phyloP scores from a whole-genome alignment of 257 asterid species.

The Solanum rostratum region DNA sequence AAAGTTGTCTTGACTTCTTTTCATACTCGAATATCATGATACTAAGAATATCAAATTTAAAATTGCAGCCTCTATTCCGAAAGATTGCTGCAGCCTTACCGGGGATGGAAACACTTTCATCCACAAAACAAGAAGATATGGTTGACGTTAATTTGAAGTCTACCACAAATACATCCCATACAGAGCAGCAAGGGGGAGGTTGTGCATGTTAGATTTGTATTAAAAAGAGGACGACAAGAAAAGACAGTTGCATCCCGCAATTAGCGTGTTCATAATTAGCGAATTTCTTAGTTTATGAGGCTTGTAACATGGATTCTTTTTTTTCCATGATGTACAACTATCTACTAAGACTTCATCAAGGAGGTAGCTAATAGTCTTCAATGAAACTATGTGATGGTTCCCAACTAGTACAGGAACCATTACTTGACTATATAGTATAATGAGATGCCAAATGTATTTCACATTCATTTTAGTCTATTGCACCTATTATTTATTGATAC shows the following conservation, averaged over 20 bases:
- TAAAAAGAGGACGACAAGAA: neutral
- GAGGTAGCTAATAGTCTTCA: neutral
- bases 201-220: constrained; percentile 52
- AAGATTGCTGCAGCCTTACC: constrained; percentile 85
- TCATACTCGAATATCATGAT: neutral
- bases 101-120: constrained; percentile 73
- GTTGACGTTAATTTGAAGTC: constrained; percentile 82
- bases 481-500: neutral
- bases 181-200: constrained; percentile 82
- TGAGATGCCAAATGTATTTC: neutral
- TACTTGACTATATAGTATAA: neutral
- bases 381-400: neutral
- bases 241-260: neutral
- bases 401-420: neutral
- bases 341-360: neutral
- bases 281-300: neutral
- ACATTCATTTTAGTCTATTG: neutral
- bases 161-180: constrained; percentile 39
- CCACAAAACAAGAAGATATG: constrained; percentile 77
- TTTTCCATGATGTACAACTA: neutral
- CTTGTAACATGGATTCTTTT: neutral
- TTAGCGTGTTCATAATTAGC: neutral
- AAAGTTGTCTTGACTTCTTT: neutral
- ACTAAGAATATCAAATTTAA: neutral
- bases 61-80: constrained; percentile 68